phyloP scores from a whole-genome alignment of 345 rosid genomes.

The Melaleuca quinquenervia region DNA sequence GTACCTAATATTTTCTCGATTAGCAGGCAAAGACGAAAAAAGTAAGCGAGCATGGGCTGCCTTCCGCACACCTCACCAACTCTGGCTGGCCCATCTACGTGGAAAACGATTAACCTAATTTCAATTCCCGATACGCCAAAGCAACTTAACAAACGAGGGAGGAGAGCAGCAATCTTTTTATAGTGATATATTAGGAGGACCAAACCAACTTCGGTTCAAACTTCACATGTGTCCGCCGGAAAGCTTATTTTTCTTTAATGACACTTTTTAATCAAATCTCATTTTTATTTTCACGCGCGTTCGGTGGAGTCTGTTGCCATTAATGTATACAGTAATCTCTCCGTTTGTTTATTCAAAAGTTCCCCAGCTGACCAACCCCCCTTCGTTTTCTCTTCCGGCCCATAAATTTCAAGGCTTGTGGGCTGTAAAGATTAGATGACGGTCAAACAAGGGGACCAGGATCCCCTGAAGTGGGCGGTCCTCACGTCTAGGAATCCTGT shows the following conservation, averaged over 20 bases:
- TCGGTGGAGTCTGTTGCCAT: background rate
- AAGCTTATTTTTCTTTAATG: no score
- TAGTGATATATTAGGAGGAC: background rate
- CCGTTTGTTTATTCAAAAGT: background rate
- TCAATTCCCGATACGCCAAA: background rate
- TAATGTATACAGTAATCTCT: background rate
- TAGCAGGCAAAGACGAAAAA: background rate
- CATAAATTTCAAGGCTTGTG: background rate
- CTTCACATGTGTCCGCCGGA: background rate
- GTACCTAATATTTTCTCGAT: no score
- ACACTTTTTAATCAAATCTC: no score
- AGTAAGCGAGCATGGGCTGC: background rate
- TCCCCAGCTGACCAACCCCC: background rate
- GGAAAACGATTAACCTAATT: background rate
- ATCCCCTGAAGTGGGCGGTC: no score
- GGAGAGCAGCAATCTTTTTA: background rate
- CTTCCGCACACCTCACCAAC: background rate
- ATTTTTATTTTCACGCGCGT: no score
- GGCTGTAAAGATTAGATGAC: background rate
- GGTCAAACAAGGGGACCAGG: no score
- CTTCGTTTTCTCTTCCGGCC: no score
- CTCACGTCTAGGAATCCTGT: no score
- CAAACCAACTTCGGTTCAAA: background rate
- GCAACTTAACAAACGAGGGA: background rate
- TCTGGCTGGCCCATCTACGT: background rate